Evolutionary conservation across 129 eudicot species (phyloP), one percentile per base, ranked within the genome.

Genomic region (Escallonia rubra): DNA sequence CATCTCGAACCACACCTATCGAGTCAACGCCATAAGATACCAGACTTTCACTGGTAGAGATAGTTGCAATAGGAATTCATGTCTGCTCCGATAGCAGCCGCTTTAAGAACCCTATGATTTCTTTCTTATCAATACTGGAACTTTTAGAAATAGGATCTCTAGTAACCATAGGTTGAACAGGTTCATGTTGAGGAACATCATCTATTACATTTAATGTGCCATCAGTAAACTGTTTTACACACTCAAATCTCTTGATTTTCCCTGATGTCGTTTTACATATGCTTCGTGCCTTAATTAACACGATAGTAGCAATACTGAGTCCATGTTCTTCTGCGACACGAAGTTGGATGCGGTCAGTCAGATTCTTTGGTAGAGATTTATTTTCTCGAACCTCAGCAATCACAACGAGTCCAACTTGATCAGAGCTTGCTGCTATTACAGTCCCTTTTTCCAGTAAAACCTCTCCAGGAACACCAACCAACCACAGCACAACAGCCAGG

Each of bases 1-100:
- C 79, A 68, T 82, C 82, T 41, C 79, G 76, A 76, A 81, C 86
- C 63, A 81, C 86, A 8, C 86, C 86, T 10, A 81, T 81, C 4
- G 86, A 81, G 63, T 81, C 86, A 59, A 72, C 61, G 51, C 86
- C 86, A 44, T 81, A 81, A 16, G 59, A 76, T 52, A 49, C 67
- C 16, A 76, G 54, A 52, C 79, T 76, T 34, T 76, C 86, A 0
- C 76, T 72, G 41, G 60, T 60, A 0, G 86, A 76, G 42, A 81
- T 81, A 51, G 71, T 81, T 53, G 72, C 40, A 10, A 43, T 68
- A 13, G 79, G 61, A 72, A 66, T 73, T 48, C 82, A 74, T 0
- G 76, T 72, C 69, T 81, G 86, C 42, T 81, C 82, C 3, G 82
- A 68, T 51, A 81, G 48, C 45, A 81, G 53, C n/a, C 56, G 72